phyloP scores from a whole-genome alignment of 2,329 filamentous ascomycete genomes.

The Fusarium multiceps region DNA sequence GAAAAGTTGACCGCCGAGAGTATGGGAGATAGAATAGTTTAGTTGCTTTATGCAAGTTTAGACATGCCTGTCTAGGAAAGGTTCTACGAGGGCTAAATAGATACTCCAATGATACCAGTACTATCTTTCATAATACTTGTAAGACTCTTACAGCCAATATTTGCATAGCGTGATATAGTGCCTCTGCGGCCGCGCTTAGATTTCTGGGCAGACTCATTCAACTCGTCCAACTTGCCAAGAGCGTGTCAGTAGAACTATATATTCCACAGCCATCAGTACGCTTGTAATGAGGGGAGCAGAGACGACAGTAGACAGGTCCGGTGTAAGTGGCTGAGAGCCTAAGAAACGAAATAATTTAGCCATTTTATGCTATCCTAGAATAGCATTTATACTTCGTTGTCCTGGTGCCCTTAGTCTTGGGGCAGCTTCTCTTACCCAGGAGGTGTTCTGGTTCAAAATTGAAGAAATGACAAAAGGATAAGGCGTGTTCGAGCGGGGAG shows the following conservation, averaged over 20 bases:
- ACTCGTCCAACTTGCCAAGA: too few species aligned
- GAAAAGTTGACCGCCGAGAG: too few species aligned
- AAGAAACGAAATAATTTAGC: not conserved
- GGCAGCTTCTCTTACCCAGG: not conserved
- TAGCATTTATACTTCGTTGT: not conserved
- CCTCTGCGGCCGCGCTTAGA: too few species aligned
- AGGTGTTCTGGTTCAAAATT: not conserved
- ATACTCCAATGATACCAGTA: too few species aligned
- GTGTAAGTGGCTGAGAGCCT: not conserved
- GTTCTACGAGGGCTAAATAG: not conserved
- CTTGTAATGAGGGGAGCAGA: not conserved
- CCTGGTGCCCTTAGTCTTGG: rapidly evolving
- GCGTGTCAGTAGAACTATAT: too few species aligned
- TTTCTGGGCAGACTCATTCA: too few species aligned
- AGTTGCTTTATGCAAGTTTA: not conserved
- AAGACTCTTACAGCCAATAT: too few species aligned
- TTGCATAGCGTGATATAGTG: too few species aligned
- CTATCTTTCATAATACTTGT: too few species aligned
- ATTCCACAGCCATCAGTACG: too few species aligned
- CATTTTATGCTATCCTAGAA: not conserved
- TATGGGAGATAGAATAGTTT: not conserved
- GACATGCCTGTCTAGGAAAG: not conserved
- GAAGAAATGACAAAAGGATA: not conserved
- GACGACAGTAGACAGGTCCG: not conserved
- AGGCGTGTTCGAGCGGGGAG: not conserved